phyloP scores from a whole-genome alignment of 2,329 filamentous ascomycete species.

The Alternaria triticina region DNA sequence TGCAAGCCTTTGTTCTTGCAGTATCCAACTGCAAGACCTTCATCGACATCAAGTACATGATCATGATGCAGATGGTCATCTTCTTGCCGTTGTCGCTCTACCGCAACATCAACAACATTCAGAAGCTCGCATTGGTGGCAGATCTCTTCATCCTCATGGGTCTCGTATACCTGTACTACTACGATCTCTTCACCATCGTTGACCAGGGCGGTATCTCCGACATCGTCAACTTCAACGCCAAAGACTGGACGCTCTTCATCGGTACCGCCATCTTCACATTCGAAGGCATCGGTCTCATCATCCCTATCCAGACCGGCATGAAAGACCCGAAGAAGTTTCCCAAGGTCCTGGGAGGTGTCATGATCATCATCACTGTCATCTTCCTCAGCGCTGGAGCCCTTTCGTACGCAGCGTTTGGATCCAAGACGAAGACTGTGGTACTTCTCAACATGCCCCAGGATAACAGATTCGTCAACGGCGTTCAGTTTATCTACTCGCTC shows the following conservation, averaged over 20 bases:
- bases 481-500: slow-evolving; percentile 96
- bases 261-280: slow-evolving; percentile 99
- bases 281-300: slow-evolving; percentile 95
- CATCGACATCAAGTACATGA: slow-evolving; percentile 87
- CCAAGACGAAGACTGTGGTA: slow-evolving; percentile 93
- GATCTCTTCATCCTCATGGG: slow-evolving; percentile 94
- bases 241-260: slow-evolving; percentile 96
- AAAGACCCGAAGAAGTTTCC: slow-evolving; percentile 89
- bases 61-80: slow-evolving; percentile 92
- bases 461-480: slow-evolving; percentile 90
- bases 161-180: slow-evolving; percentile 93
- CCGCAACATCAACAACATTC: slow-evolving; percentile 95
- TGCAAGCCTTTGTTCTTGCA: slow-evolving; percentile 92
- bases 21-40: slow-evolving; percentile 85
- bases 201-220: slow-evolving; percentile 77
- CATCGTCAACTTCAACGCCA: slow-evolving; percentile 86
- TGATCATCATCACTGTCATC: slow-evolving; percentile 91
- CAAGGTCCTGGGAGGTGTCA: slow-evolving; percentile 83
- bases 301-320: slow-evolving; percentile 98
- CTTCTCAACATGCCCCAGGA: slow-evolving; percentile 96
- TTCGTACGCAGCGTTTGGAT: slow-evolving; percentile 95
- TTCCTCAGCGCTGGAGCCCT: slow-evolving; percentile 92
- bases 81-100: slow-evolving; percentile 94
- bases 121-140: slow-evolving; percentile 90
- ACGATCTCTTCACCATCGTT: slow-evolving; percentile 84